These are phyloP conservation scores for Oxytropis ochrocephala DNA, from an alignment of 306 rosid genomes.

Conservation along the genomic window DNA sequence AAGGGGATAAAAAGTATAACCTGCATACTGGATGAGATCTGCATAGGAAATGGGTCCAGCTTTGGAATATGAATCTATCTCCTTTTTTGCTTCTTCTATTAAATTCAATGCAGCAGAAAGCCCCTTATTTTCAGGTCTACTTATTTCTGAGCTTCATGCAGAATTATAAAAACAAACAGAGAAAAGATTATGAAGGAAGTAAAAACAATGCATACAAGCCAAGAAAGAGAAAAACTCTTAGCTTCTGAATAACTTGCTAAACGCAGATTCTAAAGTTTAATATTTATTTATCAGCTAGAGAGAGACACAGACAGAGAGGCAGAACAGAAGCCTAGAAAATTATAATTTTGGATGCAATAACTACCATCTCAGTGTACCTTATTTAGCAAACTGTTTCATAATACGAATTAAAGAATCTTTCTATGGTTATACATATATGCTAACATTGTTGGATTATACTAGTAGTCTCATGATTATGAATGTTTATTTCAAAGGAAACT, in stretches of 20 bases:
- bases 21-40: slow-evolving; percentile 82
- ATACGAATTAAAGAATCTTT: not conserved
- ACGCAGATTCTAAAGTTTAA: not conserved
- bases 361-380: not conserved
- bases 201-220: not conserved
- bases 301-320: not conserved
- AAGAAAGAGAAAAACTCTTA: not conserved
- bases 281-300: not conserved
- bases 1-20: slow-evolving; percentile 29
- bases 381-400: not conserved
- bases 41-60: slow-evolving; percentile 88
- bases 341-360: not conserved
- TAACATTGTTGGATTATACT: not conserved
- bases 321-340: not conserved
- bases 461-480: not conserved
- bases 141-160: slow-evolving; percentile 81
- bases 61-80: slow-evolving; percentile 81
- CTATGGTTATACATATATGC: not conserved
- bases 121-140: slow-evolving; percentile 85
- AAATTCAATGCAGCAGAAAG: slow-evolving; percentile 67
- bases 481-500: slow-evolving; percentile 7
- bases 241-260: not conserved
- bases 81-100: slow-evolving; percentile 79
- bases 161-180: slow-evolving; percentile 19
- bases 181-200: not conserved